Conservation (phyloP, 1,284 basidiomycete species). For the Anthracocystis setariae region DNA sequence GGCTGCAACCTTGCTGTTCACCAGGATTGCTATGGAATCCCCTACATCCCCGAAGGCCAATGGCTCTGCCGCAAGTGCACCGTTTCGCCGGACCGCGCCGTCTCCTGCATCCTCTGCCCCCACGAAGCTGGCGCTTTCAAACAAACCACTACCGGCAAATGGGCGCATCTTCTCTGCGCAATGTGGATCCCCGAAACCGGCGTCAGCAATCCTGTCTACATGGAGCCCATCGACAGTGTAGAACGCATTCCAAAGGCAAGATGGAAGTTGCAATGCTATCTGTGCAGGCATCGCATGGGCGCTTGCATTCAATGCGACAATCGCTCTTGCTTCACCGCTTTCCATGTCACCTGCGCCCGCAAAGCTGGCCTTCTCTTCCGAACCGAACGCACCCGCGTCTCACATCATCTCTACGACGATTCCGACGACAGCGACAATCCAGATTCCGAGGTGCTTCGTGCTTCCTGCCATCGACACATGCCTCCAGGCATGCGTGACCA, state of each 20-base stretch:
- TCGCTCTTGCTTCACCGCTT: conserved; percentile 88
- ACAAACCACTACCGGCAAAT: conserved; percentile 90
- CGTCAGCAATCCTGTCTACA: conserved; percentile 93
- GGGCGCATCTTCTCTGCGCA: conserved; percentile 96
- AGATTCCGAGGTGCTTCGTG: conserved; percentile 43
- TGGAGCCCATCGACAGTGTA: conserved; percentile 95
- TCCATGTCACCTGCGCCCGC: conserved; percentile 93
- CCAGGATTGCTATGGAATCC: conserved; percentile 99
- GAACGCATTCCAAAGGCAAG: conserved; percentile 88
- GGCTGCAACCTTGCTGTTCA: conserved; percentile 99
- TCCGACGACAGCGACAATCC: conserved; percentile 49
- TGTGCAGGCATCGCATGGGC: conserved; percentile 83
- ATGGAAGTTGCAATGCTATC: conserved; percentile 88
- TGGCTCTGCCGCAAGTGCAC: conserved; percentile 99
- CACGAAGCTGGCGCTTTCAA: conserved; percentile 99
- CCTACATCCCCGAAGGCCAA: conserved; percentile 98
- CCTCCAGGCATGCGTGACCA: conserved; percentile 43
- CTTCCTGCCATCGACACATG: conserved; percentile 64
- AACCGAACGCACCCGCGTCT: conserved; percentile 48
- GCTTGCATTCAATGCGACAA: conserved; percentile 98
- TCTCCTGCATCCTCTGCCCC: conserved; percentile 92
- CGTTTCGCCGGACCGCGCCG: conserved; percentile 94
- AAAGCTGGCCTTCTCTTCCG: conserved; percentile 60
- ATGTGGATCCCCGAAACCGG: conserved; percentile 97
- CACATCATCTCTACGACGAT: conserved; percentile 48